Base-by-base conservation (phyloP, 2,329 filamentous ascomycete species). In the Neofusicoccum umdonicola region DNA sequence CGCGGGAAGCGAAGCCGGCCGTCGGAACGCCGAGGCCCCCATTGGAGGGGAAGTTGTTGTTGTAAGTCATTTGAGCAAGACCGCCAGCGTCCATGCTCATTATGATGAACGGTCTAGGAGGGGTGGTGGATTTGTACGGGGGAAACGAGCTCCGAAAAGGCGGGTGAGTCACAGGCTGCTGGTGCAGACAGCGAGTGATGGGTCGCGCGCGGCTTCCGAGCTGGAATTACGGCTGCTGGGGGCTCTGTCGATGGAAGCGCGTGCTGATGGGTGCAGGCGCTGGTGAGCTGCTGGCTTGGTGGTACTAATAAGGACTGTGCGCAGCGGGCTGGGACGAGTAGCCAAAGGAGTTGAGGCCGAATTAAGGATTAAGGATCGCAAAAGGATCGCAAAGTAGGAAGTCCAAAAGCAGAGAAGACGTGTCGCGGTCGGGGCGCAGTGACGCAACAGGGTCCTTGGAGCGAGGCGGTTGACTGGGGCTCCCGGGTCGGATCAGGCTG, bases 61-160 rank as follows among this genome's bases (percentile, higher is more conserved):
- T 91, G 84, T 92, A 94, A 83, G 92, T 91, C 94, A 98, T 98
- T 87, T 96, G 93, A 95, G 93, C 90, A 84, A 97, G 92, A 95
- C 93, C 92, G 87, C 94, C 94, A 87, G 94, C 89, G 94, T 97
- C 90, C 90, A 96, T 89, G 80, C 82, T 84, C 82, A 81, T 65
- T 47, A 41, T 66, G 48, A 58, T 63, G 72, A 67, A 72, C 72
- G 72, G 71, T 63, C 69, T 73, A 72, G 71, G 70, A 68, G 69
- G 69, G 70, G 73, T 41, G 68, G 69, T 68, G 61, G 63, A 54
- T 51, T 67, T 67, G 44, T 37, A 62, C 31, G 41, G 64, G 66
- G 75, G 72, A 69, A 73, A 73, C 73, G 71, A 62, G 72, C 74
- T 73, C 71, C 67, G 72, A 76, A 74, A 37, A 17, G 17, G 31